Percentiles rank a stretch among this genome's conserved stretches.
These are phyloP conservation scores for Cryptosporidium andersoni DNA, from an alignment of 169 alveolate genomes.

Conservation along the genomic window DNA sequence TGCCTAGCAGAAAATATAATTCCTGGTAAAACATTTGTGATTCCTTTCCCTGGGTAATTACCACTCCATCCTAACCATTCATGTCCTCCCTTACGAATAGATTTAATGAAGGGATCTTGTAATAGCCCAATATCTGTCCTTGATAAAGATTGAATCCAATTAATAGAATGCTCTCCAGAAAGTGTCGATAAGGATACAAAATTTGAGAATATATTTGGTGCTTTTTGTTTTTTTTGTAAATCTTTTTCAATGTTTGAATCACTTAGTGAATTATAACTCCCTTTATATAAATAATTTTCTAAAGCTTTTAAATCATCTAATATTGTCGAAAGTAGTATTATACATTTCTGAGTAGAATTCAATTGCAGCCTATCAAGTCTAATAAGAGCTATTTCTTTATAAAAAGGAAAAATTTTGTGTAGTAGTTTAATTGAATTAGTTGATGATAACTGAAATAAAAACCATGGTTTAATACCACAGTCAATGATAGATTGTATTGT, in stretches of 20 bases:
- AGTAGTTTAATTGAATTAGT: slow-evolving; percentile 33
- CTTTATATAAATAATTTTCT: slow-evolving; percentile 4
- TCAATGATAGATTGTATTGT: slow-evolving; percentile 15
- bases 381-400: slow-evolving; percentile 37
- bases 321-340: slow-evolving; percentile 5
- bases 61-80: slow-evolving; percentile 56
- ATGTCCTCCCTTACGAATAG: slow-evolving; percentile 34
- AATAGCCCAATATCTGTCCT: slow-evolving; percentile 17
- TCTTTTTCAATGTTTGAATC: not conserved
- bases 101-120: slow-evolving; percentile 21
- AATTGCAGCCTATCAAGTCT: slow-evolving; percentile 58
- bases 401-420: slow-evolving; percentile 44
- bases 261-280: not conserved
- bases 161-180: no score
- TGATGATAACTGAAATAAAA: slow-evolving; percentile 31
- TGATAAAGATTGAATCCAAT: no score
- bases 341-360: slow-evolving; percentile 12
- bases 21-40: slow-evolving; percentile 47
- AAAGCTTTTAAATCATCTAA: slow-evolving; percentile 35
- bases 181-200: no score
- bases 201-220: no score
- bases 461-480: slow-evolving; percentile 60
- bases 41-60: slow-evolving; percentile 30
- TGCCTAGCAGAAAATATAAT: slow-evolving; percentile 41
- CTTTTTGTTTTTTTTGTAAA: no score